phyloP scores from a whole-genome alignment of 352 stramenopile genomes.

The Phytophthora tentaculata region DNA sequence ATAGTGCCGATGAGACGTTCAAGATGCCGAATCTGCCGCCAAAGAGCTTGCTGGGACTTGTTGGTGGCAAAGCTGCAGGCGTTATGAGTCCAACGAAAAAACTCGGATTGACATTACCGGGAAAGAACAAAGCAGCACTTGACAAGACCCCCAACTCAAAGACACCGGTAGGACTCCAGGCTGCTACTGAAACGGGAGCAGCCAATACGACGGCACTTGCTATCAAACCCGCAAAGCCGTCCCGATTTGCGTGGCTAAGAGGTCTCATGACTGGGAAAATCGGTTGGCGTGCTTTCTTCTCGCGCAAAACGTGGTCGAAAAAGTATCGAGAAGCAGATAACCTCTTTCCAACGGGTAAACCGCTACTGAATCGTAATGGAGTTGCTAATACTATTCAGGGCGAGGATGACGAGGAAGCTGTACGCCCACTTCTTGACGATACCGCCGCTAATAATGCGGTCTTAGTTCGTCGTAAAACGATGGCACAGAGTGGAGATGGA shows the following conservation, averaged over 20 bases:
- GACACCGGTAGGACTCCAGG: slow-evolving; percentile 4
- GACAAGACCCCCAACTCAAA: slow-evolving; percentile 13
- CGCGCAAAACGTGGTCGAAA: slow-evolving; percentile 56
- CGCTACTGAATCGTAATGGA: slow-evolving; percentile 24
- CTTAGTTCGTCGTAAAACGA: slow-evolving; percentile 31
- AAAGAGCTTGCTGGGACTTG: slow-evolving; percentile 44
- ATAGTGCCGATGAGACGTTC: slow-evolving; percentile 68
- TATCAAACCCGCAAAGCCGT: slow-evolving; percentile 16
- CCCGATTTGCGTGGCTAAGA: slow-evolving; percentile 46
- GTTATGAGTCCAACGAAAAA: slow-evolving; percentile 30
- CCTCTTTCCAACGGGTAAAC: slow-evolving; percentile 28
- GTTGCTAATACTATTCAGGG: slow-evolving; percentile 14
- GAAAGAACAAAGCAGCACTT: slow-evolving; percentile 16
- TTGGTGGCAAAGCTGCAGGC: slow-evolving; percentile 16
- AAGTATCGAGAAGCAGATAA: slow-evolving; percentile 60
- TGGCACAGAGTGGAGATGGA: slow-evolving; percentile 14
- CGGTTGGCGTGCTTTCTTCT: slow-evolving; percentile 46
- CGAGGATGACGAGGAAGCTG: slow-evolving; percentile 22
- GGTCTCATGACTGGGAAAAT: slow-evolving; percentile 39
- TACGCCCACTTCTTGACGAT: slow-evolving; percentile 26
- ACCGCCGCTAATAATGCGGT: slow-evolving; percentile 21
- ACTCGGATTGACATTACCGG: slow-evolving; percentile 17
- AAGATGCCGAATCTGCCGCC: slow-evolving; percentile 81
- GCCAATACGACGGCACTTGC: slow-evolving; percentile 11
- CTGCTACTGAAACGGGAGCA: slow-evolving; percentile 14